Evolutionary conservation across 306 rosid species (phyloP), one percentile per base, ranked within the genome.

Genomic region (Crotalaria pallida): DNA sequence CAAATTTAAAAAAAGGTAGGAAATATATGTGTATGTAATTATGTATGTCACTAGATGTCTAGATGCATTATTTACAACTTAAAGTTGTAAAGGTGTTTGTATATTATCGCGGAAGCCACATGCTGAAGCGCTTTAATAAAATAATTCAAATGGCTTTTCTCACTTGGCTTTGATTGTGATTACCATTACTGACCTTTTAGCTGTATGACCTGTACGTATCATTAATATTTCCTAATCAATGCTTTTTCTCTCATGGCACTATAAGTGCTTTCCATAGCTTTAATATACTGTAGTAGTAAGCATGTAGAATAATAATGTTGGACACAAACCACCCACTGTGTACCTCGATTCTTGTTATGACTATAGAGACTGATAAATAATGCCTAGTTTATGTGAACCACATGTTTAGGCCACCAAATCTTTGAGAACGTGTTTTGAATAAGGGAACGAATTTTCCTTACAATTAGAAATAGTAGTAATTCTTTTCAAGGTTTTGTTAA

Each of bases 61-160:
- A 7, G 2, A 10, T 23, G 70, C 65, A 59, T 50, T 23, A 59
- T 59, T 61, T 59, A 59, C 56, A 49, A 75, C 69, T 75, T 22
- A 53, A 72, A 0, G 73, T 65, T 65, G 79, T 73, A 48, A 61
- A 64, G 69, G n/a, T 43, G 69, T 38, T 50, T 40, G 72, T 53
- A 53, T 36, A 16, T 23, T 24, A 10, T 60, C 15, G 48, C 58
- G 11, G 26, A 71, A 76, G 60, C 62, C 11, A 66, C 65, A 15
- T 15, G 51, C 19, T 34, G 61, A 36, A 50, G 62, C 10, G 53
- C 40, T 73, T 59, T 51, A 26, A 2, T 3, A 26, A 19, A 73
- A 63, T 74, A 74, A 74, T 64, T 70, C 55, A 71, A 44, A 51
- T 33, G 5, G 45, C 67, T 77, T 70, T 77, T 75, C 77, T 16